These are phyloP conservation scores for Rachicladosporium sp. DNA, from an alignment of 2,329 filamentous ascomycete species.

Conservation along the genomic window DNA sequence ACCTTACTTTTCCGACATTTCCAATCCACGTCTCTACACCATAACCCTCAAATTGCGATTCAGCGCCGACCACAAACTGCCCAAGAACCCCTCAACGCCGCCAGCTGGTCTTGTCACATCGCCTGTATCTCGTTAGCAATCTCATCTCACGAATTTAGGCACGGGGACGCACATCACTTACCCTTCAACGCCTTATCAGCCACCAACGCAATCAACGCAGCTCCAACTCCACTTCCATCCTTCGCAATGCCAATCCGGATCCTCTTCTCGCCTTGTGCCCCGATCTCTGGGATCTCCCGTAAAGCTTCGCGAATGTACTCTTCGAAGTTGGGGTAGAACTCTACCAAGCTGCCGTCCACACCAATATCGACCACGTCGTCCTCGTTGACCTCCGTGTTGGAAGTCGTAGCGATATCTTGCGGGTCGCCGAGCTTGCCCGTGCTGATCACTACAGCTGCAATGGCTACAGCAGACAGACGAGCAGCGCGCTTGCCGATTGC, in stretches of 20 bases:
- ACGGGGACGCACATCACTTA: neutral
- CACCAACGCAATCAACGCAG: slow-evolving; percentile 84
- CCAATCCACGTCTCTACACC: too few species aligned
- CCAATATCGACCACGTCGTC: slow-evolving; percentile 75
- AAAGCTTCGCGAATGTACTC: slow-evolving; percentile 78
- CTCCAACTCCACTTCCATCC: slow-evolving; percentile 87
- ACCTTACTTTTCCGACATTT: too few species aligned
- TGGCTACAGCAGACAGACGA: slow-evolving; percentile 73
- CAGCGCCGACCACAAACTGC: too few species aligned
- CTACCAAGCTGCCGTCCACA: slow-evolving; percentile 86
- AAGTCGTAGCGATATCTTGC: slow-evolving; percentile 19
- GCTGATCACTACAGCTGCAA: slow-evolving; percentile 71
- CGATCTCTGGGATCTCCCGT: slow-evolving; percentile 65
- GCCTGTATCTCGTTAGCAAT: neutral
- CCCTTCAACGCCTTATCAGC: slow-evolving; percentile 47
- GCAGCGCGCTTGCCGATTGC: slow-evolving; percentile 84
- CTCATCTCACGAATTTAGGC: slow-evolving; percentile 1
- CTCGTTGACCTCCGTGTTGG: slow-evolving; percentile 27
- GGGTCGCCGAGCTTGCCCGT: slow-evolving; percentile 54
- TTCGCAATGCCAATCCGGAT: slow-evolving; percentile 93
- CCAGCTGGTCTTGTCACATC: neutral
- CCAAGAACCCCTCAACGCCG: slow-evolving; percentile 6
- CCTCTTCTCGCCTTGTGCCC: slow-evolving; percentile 64
- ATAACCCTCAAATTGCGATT: too few species aligned
- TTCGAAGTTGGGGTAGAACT: slow-evolving; percentile 90